phyloP scores from a whole-genome alignment of 2,329 filamentous ascomycete genomes.

The Neofusicoccum sp. region DNA sequence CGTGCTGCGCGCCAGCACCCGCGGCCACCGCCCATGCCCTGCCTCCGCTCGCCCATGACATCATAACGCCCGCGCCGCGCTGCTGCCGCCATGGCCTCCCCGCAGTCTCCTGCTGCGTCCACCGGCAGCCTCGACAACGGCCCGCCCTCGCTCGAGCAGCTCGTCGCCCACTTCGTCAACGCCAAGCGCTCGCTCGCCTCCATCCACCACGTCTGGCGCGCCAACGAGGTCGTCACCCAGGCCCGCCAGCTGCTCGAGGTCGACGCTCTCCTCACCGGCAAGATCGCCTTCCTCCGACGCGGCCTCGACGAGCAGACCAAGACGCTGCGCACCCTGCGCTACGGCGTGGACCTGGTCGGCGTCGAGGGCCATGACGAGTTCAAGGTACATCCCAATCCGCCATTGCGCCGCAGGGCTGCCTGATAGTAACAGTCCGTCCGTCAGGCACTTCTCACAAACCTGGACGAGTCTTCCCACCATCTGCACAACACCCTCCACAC shows the following conservation, averaged over 20 bases:
- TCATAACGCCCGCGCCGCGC: not conserved
- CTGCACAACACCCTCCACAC: conserved; percentile 66
- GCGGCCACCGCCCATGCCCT: not conserved
- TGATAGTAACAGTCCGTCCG: not conserved
- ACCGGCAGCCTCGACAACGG: conserved; percentile 38
- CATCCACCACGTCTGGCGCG: conserved; percentile 77
- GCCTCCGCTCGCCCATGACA: not conserved
- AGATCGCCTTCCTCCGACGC: conserved; percentile 43
- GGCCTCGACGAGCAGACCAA: conserved; percentile 46
- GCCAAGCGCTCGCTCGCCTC: conserved; percentile 86
- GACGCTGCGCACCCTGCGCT: conserved; percentile 42
- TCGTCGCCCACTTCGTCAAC: conserved; percentile 80
- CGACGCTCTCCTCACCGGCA: conserved; percentile 65
- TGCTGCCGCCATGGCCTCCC: conserved; percentile 25
- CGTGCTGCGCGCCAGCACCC: conserved; percentile 10
- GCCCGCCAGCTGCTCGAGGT: conserved; percentile 77
- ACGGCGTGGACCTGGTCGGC: conserved; percentile 43
- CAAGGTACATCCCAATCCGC: conserved; percentile 31
- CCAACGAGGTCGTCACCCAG: conserved; percentile 78
- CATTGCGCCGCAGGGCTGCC: not conserved
- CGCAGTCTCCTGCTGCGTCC: conserved; percentile 41
- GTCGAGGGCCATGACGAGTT: conserved; percentile 45
- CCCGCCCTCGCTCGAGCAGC: conserved; percentile 62
- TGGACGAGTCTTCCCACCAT: conserved; percentile 65
- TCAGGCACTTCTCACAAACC: conserved; percentile 57